A percentile compares a stretch with the other conserved stretches of the same genome.
phyloP scores from a whole-genome alignment of 306 rosid genomes.

The Vigna reflexopilosa region DNA sequence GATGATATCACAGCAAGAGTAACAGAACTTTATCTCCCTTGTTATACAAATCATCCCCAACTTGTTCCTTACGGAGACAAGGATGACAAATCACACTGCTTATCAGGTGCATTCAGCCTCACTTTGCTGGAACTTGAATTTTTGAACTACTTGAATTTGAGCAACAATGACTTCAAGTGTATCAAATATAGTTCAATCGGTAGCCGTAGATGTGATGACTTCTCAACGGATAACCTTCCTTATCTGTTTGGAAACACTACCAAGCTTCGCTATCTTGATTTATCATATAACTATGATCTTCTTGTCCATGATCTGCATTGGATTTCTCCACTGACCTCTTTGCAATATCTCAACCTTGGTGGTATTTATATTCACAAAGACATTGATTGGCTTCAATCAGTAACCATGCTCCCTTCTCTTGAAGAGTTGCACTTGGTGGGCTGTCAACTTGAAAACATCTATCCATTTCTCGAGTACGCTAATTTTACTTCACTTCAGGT shows the following conservation, averaged over 20 bases:
- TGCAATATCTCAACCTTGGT: constrained; percentile 18
- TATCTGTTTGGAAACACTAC: not conserved
- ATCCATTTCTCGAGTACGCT: constrained; percentile 29
- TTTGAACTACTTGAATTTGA: constrained; percentile 19
- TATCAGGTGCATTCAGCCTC: constrained; percentile 14
- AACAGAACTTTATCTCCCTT: constrained; percentile 3
- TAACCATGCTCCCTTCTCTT: constrained; percentile 44
- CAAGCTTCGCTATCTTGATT: constrained; percentile 9
- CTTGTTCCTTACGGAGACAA: not conserved
- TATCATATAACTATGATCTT: constrained; percentile 22
- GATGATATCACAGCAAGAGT: constrained; percentile 11
- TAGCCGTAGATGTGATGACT: not conserved
- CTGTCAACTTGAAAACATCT: constrained; percentile 42
- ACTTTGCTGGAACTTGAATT: constrained; percentile 33
- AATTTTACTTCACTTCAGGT: constrained; percentile 50
- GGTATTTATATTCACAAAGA: constrained; percentile 1
- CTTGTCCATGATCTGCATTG: not conserved
- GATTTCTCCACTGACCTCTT: not conserved
- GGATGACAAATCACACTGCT: constrained; percentile 11
- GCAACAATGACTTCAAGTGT: constrained; percentile 22
- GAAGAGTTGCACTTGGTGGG: constrained; percentile 3
- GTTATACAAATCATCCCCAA: not conserved
- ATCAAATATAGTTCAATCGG: not conserved
- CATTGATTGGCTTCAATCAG: constrained; percentile 25
- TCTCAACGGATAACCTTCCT: not conserved